Evolutionary conservation across 768 basidiomycete species (phyloP), one percentile per base, ranked within the genome.

Genomic region (Lactarius indigo): DNA sequence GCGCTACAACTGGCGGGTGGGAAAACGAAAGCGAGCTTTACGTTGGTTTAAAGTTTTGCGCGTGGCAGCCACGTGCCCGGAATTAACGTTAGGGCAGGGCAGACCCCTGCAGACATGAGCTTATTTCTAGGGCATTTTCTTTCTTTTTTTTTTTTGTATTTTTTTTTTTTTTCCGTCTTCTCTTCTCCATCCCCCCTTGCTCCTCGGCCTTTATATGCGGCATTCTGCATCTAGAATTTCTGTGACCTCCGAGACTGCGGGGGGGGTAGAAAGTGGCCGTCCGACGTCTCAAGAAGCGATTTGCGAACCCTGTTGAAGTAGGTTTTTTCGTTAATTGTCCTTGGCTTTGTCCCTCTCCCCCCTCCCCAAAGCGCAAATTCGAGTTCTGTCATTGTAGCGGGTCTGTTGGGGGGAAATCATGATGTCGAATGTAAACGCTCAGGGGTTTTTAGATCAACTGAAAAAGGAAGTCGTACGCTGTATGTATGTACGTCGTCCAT

Each of bases 1-100:
- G 50, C 50, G 39, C 39, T 6, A 6, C 50, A n/a, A n/a, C 50
- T 26, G 50, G n/a, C 23, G 47, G 12, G 23, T n/a, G 23, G n/a
- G 23, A 23, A 4, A 20, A n/a, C 18, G 12, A 44, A 10, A 44
- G 20, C 7, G 9, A 42, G 20, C 42, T n/a, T 33, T 33, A 31
- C 30, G 10, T 55, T 41, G 42, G 4, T 4, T 56, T 42, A 35
- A 35, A 41, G 39, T 18, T 31, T 26, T 18, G 54, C 57, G 63
- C 57, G 33, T 64, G 63, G 57, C 31, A 28, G 26, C 44, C 57
- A 58, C 63, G 57, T 64, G 63, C 44, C 44, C 44, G n/a, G 39
- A 18, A 57, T 31, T 55, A 44, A 63, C 62, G 37, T 63, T 31
- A 64, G 63, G 28, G 35, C n/a, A 35, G 35, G 35, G 35, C 37